Evolutionary conservation across 768 basidiomycete genomes (phyloP), one percentile per base, ranked within the genome.

Genomic region (Mycena sanguinolenta): DNA sequence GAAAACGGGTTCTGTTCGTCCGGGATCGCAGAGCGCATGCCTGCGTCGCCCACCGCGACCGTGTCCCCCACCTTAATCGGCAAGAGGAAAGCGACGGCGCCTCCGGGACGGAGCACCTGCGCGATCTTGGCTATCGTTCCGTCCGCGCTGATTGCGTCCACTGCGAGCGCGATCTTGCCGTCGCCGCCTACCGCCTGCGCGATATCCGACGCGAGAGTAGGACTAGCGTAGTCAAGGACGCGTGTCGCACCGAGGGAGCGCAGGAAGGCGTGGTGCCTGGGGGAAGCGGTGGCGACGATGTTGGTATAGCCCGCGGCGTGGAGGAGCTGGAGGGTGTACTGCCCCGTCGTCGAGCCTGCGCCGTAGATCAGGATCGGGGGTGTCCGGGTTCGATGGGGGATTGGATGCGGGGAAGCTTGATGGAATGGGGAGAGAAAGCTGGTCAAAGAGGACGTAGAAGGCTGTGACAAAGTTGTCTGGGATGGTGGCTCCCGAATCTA

Each of bases 281-380:
- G 49, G 1, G 81, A 83, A 4, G 85, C 83, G 8, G 82, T 83
- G 19, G 80, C 79, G 67, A 84, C 73, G 69, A 85, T 73, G 49
- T 79, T 80, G n/a, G 74, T 83, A 74, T 83, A 86, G 1, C 84
- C 83, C 10, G 83, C 81, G 19, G 77, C 66, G 30, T 74, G 75
- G 32, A 85, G 79, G 25, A 85, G 77, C 67, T 74, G 70, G 55
- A 79, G 28, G 32, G 76, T 66, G 63, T 84, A 84, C 55, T 81
- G 81, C 7, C 81, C 85, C 6, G 81, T 63, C 19, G 81, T 82
- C 0, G 83, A 74, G 27, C 84, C 83, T 10, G 81, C 83, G 19
- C 85, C 85, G 57, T 85, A 85, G 21, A 86, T 70, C n/a, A 86
- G 78, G 61, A 86, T 82, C 4, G 85, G 79, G n/a, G 1, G 60